A percentile compares a stretch with the other conserved stretches of the same genome.
These are phyloP conservation scores for Scleromitrula shiraiana DNA, from an alignment of 2,329 filamentous ascomycete genomes.

Conservation along the genomic window DNA sequence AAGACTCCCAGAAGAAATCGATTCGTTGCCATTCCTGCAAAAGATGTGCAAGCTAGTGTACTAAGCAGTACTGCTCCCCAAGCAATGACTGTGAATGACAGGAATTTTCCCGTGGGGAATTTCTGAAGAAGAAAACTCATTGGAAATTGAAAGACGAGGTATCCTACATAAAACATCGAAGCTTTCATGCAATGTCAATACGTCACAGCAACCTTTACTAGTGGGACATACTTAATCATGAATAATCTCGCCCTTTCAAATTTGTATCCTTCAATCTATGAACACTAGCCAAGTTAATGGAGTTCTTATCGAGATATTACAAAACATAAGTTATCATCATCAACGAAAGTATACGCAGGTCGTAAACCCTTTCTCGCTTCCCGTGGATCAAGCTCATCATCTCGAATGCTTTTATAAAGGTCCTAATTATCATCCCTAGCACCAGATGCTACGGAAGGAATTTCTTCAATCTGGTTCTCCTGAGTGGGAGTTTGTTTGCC, in stretches of 20 bases:
- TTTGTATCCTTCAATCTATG: constrained; percentile 41
- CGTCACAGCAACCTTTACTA: not conserved
- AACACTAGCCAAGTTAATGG: constrained; percentile 40
- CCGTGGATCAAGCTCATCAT: too few species aligned
- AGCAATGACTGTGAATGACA: constrained; percentile 16
- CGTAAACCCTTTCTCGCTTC: too few species aligned
- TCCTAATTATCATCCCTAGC: too few species aligned
- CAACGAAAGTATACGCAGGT: constrained; percentile 42
- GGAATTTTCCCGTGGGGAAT: constrained; percentile 21
- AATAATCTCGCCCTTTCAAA: constrained; percentile 40
- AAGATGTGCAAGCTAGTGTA: constrained; percentile 26
- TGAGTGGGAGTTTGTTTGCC: too few species aligned
- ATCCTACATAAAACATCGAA: constrained; percentile 28
- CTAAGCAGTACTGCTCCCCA: constrained; percentile 30
- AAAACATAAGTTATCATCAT: constrained; percentile 49
- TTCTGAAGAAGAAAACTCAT: constrained; percentile 15
- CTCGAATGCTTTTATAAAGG: too few species aligned
- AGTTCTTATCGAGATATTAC: constrained; percentile 54
- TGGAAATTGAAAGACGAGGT: constrained; percentile 22
- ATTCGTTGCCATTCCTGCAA: constrained; percentile 15
- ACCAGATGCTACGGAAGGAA: too few species aligned
- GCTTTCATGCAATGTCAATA: constrained; percentile 31
- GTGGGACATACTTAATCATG: constrained; percentile 9
- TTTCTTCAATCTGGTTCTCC: too few species aligned
- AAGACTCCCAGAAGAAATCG: constrained; percentile 25